Evolutionary conservation across 1,284 basidiomycete species (phyloP).

Genomic region (Puccinia novopanici): DNA sequence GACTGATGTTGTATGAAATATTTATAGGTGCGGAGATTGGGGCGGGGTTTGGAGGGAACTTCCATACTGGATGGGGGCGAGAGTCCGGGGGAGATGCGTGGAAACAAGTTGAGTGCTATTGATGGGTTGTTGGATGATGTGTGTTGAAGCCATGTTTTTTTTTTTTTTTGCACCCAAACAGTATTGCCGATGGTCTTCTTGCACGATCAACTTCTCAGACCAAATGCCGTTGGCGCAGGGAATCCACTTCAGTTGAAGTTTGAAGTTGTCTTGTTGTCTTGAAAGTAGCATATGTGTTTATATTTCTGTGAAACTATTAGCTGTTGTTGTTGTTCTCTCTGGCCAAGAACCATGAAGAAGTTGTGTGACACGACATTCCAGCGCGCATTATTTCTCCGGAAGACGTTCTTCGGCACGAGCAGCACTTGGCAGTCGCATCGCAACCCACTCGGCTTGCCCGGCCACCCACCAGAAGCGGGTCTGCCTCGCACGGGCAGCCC

Average conservation of each 20-base stretch:
- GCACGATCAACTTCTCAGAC: conserved; percentile 89
- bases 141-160: conserved; percentile 7
- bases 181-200: conserved; percentile 66
- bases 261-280: neutral
- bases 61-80: conserved; percentile 79
- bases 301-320: neutral
- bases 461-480: neutral
- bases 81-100: conserved; percentile 95
- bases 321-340: neutral
- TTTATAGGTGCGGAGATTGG: conserved; percentile 83
- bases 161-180: conserved; percentile 32
- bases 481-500: conserved; percentile 27
- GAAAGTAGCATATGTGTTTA: neutral
- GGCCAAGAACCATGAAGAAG: neutral
- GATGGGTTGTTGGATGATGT: neutral
- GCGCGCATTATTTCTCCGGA: neutral
- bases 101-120: conserved; percentile 74
- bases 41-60: conserved; percentile 89
- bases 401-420: neutral
- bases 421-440: neutral
- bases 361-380: neutral
- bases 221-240: conserved; percentile 87
- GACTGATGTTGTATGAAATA: neutral
- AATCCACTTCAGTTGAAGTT: conserved; percentile 69
- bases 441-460: conserved; percentile 19